Evolutionary conservation across 441 rosid species (phyloP).

Genomic region (Breynia disticha): DNA sequence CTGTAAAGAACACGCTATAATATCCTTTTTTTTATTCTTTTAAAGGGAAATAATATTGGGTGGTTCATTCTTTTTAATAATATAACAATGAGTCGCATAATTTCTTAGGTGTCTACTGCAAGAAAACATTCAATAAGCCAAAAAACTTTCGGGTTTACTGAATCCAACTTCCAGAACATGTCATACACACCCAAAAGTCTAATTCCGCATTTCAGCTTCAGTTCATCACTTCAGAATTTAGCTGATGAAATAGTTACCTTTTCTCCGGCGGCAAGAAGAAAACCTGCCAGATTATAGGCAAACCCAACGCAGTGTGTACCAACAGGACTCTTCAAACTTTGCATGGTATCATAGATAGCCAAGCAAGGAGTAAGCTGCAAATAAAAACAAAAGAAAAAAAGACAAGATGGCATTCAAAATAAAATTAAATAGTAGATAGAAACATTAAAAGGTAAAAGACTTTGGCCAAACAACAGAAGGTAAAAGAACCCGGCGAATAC

Average conservation of each 20-base stretch:
- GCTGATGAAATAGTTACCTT: conserved; percentile 37
- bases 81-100: neutral
- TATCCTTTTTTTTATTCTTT: too few species aligned
- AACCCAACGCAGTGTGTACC: conserved; percentile 69
- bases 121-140: neutral
- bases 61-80: too few species aligned
- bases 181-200: conserved; percentile 6
- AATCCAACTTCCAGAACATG: conserved; percentile 7
- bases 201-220: neutral
- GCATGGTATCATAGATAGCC: conserved; percentile 82
- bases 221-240: conserved; percentile 1
- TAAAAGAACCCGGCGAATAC: neutral
- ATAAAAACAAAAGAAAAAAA: conserved; percentile 3
- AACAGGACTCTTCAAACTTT: conserved; percentile 69
- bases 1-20: too few species aligned
- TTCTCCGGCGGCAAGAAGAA: conserved; percentile 79
- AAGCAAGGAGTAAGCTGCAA: conserved; percentile 72
- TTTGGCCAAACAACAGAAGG: too few species aligned
- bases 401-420: neutral
- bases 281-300: conserved; percentile 75
- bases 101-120: neutral
- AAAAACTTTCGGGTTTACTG: too few species aligned
- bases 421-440: neutral
- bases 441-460: too few species aligned
- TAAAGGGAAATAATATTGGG: too few species aligned